Evolutionary conservation across 2,329 filamentous ascomycete species (phyloP).

Genomic region (Balansia obtecta): DNA sequence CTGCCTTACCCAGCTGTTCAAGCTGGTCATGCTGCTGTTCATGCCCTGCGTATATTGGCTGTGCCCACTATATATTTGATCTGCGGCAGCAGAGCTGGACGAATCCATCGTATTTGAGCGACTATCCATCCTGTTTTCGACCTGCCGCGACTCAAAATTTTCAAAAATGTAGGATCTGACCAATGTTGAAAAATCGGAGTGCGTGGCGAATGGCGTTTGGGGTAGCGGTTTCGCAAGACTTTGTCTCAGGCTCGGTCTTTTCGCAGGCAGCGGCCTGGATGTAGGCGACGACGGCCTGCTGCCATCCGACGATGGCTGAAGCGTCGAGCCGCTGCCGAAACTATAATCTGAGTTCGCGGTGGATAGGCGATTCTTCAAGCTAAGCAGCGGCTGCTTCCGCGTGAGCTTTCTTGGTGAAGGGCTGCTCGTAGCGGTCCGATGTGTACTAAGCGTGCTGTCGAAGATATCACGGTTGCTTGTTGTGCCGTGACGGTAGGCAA

Average conservation of each 20-base stretch:
- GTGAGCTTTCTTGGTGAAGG: conserved; percentile 27
- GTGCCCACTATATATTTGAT: conserved; percentile 24
- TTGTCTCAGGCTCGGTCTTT: conserved; percentile 40
- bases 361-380: conserved; percentile 18
- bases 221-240: conserved; percentile 47
- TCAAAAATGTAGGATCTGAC: conserved; percentile 15
- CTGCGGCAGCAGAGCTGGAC: conserved; percentile 17
- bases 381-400: conserved; percentile 31
- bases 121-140: conserved; percentile 23
- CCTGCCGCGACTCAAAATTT: conserved; percentile 3
- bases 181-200: conserved; percentile 18
- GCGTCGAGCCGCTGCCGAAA: neutral
- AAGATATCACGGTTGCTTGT: conserved; percentile 23
- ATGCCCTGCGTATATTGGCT: conserved; percentile 23
- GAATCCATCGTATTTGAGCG: conserved; percentile 39
- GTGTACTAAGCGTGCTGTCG: conserved; percentile 38
- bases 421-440: conserved; percentile 37
- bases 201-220: conserved; percentile 28
- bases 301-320: conserved; percentile 7
- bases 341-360: conserved; percentile 1
- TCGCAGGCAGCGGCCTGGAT: conserved; percentile 32
- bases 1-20: conserved; percentile 27
- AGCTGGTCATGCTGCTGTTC: conserved; percentile 34
- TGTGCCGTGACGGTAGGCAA: conserved; percentile 23
- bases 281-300: conserved; percentile 9